Evolutionary conservation across 108 stramenopile genomes (phyloP).

Genomic region (Cylindrotheca fusiformis): DNA sequence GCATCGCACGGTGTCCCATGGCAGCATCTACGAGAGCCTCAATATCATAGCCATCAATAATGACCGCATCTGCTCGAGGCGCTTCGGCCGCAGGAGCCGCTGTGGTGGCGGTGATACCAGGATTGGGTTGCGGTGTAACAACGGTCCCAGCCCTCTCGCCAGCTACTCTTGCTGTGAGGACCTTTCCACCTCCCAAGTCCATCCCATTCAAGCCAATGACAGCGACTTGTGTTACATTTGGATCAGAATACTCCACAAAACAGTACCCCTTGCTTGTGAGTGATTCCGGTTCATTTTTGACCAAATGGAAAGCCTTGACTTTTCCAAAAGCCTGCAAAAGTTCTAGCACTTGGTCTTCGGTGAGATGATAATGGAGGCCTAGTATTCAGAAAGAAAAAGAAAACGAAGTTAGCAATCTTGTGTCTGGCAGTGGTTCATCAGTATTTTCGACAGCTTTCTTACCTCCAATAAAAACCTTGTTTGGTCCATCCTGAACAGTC

Average conservation of each 20-base stretch:
- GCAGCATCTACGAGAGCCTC: slow-evolving; percentile 80
- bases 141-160: slow-evolving; percentile 34
- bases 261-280: slow-evolving; percentile 92
- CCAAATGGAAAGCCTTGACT: slow-evolving; percentile 93
- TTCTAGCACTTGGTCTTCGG: slow-evolving; percentile 91
- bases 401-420: not conserved
- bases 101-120: slow-evolving; percentile 6
- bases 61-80: slow-evolving; percentile 28
- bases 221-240: slow-evolving; percentile 75
- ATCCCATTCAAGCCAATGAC: slow-evolving; percentile 95
- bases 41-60: slow-evolving; percentile 74
- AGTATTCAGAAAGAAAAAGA: slow-evolving; percentile 1
- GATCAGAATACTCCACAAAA: slow-evolving; percentile 94
- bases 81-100: slow-evolving; percentile 9
- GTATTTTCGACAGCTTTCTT: not conserved
- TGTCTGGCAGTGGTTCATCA: not conserved
- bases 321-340: slow-evolving; percentile 91
- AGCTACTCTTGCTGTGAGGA: slow-evolving; percentile 85
- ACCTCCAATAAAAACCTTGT: slow-evolving; percentile 98
- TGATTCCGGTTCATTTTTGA: slow-evolving; percentile 78
- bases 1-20: slow-evolving; percentile 54
- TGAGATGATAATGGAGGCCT: slow-evolving; percentile 93
- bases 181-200: slow-evolving; percentile 92
- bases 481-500: slow-evolving; percentile 94
- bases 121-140: slow-evolving; percentile 13